These are phyloP conservation scores for Trypanosomatidae sp. DNA, from an alignment of 208 protist genomes.

Conservation along the genomic window DNA sequence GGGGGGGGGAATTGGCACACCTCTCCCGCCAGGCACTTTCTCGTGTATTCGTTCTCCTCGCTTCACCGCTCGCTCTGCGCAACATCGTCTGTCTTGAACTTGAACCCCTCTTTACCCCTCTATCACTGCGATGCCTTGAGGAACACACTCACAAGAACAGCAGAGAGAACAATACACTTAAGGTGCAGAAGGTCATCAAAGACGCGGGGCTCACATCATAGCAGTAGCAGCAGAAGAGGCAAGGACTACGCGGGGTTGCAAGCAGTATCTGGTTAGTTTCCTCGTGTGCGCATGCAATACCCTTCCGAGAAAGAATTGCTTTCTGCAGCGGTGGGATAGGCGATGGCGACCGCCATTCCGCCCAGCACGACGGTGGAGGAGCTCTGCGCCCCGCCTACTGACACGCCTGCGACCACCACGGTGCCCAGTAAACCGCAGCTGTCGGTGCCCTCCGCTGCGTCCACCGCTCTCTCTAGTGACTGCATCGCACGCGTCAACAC, in stretches of 20 bases:
- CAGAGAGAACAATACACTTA: background rate
- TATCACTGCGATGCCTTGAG: background rate
- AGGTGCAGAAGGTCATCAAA: background rate
- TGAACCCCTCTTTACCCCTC: background rate
- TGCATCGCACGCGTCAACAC: conserved; percentile 15
- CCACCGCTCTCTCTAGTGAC: conserved; percentile 11
- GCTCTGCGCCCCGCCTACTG: background rate
- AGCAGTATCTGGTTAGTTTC: too few relatives aligned
- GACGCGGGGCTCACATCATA: background rate
- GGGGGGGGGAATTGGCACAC: background rate
- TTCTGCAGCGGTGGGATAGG: background rate
- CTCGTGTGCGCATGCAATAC: too few relatives aligned
- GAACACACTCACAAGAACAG: background rate
- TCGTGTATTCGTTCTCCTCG: background rate
- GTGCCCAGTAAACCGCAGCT: background rate
- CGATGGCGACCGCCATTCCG: background rate
- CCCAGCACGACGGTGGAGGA: background rate
- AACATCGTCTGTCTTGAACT: background rate
- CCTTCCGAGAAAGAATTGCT: background rate
- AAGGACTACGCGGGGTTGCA: background rate
- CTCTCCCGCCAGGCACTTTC: background rate
- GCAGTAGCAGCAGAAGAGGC: background rate
- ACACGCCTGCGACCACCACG: background rate
- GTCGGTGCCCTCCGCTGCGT: background rate
- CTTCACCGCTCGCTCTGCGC: background rate